A percentile compares a stretch with the other conserved stretches of the same genome.
Evolutionary conservation across 2,329 filamentous ascomycete species (phyloP).

Genomic region (Xylaria polymorpha): DNA sequence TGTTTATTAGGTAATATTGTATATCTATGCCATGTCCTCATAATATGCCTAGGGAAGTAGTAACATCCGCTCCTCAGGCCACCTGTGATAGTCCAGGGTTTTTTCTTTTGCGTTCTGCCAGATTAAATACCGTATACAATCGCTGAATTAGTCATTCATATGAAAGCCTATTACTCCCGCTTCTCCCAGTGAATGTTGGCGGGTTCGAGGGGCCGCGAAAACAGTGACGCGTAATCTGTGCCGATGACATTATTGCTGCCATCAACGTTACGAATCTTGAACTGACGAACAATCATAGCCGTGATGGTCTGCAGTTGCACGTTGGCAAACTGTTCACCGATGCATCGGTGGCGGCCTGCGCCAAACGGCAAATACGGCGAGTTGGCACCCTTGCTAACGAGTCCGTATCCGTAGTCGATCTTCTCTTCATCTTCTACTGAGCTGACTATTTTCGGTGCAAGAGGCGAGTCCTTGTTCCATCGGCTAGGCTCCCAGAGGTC

Average conservation of each 20-base stretch:
- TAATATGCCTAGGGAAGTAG: conserved; percentile 22
- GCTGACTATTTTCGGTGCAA: conserved; percentile 60
- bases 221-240: conserved; percentile 76
- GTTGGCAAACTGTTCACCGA: conserved; percentile 96
- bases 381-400: conserved; percentile 89
- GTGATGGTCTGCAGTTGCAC: conserved; percentile 89
- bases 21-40: conserved; percentile 35
- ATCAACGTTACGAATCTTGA: conserved; percentile 82
- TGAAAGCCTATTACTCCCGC: conserved; percentile 57
- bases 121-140: conserved; percentile 36
- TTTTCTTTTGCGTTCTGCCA: conserved; percentile 4
- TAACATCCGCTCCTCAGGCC: conserved; percentile 7
- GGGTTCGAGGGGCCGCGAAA: conserved; percentile 78
- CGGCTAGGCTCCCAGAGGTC: conserved; percentile 89
- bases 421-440: conserved; percentile 73
- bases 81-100: conserved; percentile 28
- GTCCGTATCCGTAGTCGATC: conserved; percentile 92
- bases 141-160: conserved; percentile 36
- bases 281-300: conserved; percentile 78
- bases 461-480: conserved; percentile 77
- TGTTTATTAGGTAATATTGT: conserved; percentile 35
- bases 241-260: conserved; percentile 75
- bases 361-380: conserved; percentile 96
- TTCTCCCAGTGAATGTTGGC: conserved; percentile 81
- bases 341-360: conserved; percentile 91